These are phyloP conservation scores for Hyphodiscus hymeniophilus DNA, from an alignment of 495 filamentous ascomycete genomes.

Conservation along the genomic window DNA sequence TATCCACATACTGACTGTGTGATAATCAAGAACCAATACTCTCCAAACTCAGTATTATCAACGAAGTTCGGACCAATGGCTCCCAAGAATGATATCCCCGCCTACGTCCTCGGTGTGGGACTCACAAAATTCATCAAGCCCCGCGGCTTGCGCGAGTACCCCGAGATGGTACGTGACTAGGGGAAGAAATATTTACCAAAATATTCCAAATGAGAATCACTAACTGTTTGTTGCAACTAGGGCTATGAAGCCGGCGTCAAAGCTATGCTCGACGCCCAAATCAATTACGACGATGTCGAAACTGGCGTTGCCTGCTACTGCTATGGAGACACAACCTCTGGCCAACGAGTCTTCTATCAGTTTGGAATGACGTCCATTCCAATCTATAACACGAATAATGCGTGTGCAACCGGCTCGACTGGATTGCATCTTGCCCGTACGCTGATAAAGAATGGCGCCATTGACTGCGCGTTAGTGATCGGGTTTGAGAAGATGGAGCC, in stretches of 20 bases:
- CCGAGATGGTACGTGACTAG: too few relatives aligned
- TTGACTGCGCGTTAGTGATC: slow-evolving; percentile 81
- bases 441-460: slow-evolving; percentile 68
- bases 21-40: too few relatives aligned
- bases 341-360: slow-evolving; percentile 97
- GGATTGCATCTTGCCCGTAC: slow-evolving; percentile 78
- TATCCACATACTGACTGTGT: too few relatives aligned
- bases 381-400: slow-evolving; percentile 97
- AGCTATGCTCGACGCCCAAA: slow-evolving; percentile 88
- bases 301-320: slow-evolving; percentile 96
- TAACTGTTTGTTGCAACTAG: too few relatives aligned
- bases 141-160: too few relatives aligned
- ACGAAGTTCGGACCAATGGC: too few relatives aligned
- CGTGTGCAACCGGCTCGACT: slow-evolving; percentile 89
- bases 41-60: too few relatives aligned
- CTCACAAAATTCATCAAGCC: too few relatives aligned
- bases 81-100: too few relatives aligned
- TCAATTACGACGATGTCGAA: slow-evolving; percentile 95
- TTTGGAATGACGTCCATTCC: slow-evolving; percentile 96
- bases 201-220: too few relatives aligned
- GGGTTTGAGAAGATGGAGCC: slow-evolving; percentile 98
- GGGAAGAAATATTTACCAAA: too few relatives aligned
- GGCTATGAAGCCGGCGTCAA: slow-evolving; percentile 95
- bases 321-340: slow-evolving; percentile 91
- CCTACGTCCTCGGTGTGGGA: too few relatives aligned